Evolutionary conservation across 805 yeast species (phyloP).

Genomic region (Ogataea zsoltii): DNA sequence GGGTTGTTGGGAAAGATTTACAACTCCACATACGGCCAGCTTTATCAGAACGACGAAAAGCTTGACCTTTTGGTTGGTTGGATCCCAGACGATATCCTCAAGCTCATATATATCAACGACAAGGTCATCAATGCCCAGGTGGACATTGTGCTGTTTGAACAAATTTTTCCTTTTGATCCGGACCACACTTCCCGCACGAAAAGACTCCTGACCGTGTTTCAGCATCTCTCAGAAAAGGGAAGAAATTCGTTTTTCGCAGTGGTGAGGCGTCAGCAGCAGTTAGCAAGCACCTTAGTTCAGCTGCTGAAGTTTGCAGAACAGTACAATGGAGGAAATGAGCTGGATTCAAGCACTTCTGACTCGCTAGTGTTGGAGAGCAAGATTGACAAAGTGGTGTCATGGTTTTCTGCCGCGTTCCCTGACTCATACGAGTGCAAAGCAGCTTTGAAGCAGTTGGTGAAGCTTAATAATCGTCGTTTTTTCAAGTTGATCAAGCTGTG

Average conservation of each 20-base stretch:
- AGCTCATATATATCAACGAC: constrained; percentile 74
- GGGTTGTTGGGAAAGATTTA: constrained; percentile 55
- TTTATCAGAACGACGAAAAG: constrained; percentile 26
- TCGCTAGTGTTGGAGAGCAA: constrained; percentile 30
- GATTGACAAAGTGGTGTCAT: constrained; percentile 54
- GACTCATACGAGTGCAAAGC: constrained; percentile 45
- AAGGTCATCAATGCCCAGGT: constrained; percentile 62
- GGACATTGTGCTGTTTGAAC: constrained; percentile 60
- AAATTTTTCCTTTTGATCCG: constrained; percentile 55
- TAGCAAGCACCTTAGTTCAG: constrained; percentile 50
- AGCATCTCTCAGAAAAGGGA: constrained; percentile 55
- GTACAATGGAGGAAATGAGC: constrained; percentile 35
- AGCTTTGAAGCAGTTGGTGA: constrained; percentile 53
- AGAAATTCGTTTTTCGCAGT: constrained; percentile 68
- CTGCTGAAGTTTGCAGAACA: constrained; percentile 51
- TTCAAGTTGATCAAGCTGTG: constrained; percentile 57
- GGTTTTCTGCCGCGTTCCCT: constrained; percentile 64
- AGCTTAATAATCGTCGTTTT: constrained; percentile 58
- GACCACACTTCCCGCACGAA: constrained; percentile 46
- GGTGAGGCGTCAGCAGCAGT: constrained; percentile 64
- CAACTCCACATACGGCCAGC: constrained; percentile 42
- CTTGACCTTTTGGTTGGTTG: constrained; percentile 39
- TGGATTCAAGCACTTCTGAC: constrained; percentile 22
- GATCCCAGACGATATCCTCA: constrained; percentile 68
- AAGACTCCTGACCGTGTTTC: constrained; percentile 51